phyloP scores from a whole-genome alignment of 495 filamentous ascomycete genomes.

The Penicillium alfredii region DNA sequence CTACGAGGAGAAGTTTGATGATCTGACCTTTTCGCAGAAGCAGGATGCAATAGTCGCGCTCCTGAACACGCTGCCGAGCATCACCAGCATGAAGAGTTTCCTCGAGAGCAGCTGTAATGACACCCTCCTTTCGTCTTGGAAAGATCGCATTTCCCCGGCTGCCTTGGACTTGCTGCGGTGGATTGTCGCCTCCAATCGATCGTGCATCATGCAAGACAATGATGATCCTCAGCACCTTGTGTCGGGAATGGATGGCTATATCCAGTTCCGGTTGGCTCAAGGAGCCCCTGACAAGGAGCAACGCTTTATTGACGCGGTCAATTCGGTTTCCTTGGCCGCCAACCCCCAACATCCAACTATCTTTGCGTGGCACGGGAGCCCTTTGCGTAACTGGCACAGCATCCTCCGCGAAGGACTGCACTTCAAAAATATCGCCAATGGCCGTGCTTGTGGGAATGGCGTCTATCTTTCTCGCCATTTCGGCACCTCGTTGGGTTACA shows the following conservation, averaged over 20 bases:
- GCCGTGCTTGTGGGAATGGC: conserved; percentile 71
- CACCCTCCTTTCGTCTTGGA: conserved; percentile 53
- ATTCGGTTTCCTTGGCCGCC: conserved; percentile 34
- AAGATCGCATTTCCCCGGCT: conserved; percentile 55
- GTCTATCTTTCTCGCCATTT: conserved; percentile 68
- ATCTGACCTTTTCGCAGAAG: conserved; percentile 44
- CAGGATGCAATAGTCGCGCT: conserved; percentile 49
- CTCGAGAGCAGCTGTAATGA: conserved; percentile 36
- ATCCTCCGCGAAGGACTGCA: conserved; percentile 81
- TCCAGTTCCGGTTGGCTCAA: conserved; percentile 84
- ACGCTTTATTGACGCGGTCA: conserved; percentile 63
- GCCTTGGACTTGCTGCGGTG: conserved; percentile 69
- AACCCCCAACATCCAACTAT: conserved; percentile 55
- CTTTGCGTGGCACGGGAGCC: conserved; percentile 82
- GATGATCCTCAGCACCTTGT: conserved; percentile 48
- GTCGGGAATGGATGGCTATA: conserved; percentile 58
- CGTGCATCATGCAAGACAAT: conserved; percentile 72
- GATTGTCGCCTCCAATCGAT: conserved; percentile 88
- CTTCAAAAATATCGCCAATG: conserved; percentile 55
- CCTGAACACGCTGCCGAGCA: conserved; percentile 61
- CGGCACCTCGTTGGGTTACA: conserved; percentile 53
- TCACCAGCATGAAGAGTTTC: conserved; percentile 57
- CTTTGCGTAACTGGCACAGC: conserved; percentile 76
- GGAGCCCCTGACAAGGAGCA: conserved; percentile 87
- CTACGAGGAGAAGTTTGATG: conserved; percentile 56